Base-by-base conservation (phyloP, 1,139 yeast species). In the Yamadazyma sp. region DNA sequence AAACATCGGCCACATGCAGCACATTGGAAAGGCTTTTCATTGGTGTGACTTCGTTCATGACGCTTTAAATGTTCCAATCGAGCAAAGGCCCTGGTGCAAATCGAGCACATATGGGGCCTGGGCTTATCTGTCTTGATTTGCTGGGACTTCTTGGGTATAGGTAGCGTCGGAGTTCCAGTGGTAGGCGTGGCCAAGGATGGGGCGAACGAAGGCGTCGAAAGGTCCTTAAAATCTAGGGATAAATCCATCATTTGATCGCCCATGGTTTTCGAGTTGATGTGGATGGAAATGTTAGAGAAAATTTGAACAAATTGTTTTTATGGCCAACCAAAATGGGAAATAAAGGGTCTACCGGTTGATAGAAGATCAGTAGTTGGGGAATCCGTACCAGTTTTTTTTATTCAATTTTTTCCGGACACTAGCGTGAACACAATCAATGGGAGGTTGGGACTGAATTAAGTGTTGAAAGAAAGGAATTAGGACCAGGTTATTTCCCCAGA, bases 81-180 rank as follows among this genome's bases (percentile, higher is more conserved):
- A 3, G 97, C 98, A 73, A 92, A 92, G 2, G 96, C 96, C 46
- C 98, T 74, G 0, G 97, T 88, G 62, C 98, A 92, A n/a, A 87
- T 87, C 5, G 83, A 72, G 59, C 98, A 92, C 20, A 87, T 79
- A 56, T 87, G 95, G 4, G 96, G 96, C 44, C 98, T 71, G 6
- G 98, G 98, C 59, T 88, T 88, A 15, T 89, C 94, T 17, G 87
- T 87, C 60, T 88, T 86, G 54, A 87, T 84, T 48, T 83, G 77
- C 39, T 87, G 83, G 8, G 94, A 83, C 56, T 88, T 88, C 52
- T 86, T 84, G 25, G 96, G 96, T 34, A 88, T 87, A 11, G 95
- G 95, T 58, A 82, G 83, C 5, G 58, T 51, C n/a, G 41, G 41
- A 15, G 40, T 37, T 17, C 14, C 15, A 5, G 27, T 32, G 28